phyloP scores from a whole-genome alignment of 306 rosid genomes.

The Glycine tomentella region DNA sequence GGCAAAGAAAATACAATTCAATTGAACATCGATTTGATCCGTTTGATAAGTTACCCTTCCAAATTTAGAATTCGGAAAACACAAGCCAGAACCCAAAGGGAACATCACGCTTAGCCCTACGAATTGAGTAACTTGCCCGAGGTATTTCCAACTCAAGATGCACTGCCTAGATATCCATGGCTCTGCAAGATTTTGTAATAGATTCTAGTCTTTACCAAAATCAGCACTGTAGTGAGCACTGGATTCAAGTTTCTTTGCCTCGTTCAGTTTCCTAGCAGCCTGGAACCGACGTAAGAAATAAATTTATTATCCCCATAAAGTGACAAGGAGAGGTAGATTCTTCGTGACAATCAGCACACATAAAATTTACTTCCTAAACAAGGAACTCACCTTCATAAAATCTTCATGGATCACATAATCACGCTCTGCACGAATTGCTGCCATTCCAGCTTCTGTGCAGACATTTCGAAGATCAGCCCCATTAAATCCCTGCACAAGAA shows the following conservation, averaged over 20 bases:
- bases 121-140: constrained; percentile 32
- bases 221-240: constrained; percentile 85
- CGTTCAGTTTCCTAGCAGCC: constrained; percentile 96
- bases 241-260: constrained; percentile 96
- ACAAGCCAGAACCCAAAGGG: constrained; percentile 35
- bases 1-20: constrained; percentile 23
- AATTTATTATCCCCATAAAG: background rate
- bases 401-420: constrained; percentile 97
- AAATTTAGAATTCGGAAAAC: constrained; percentile 18
- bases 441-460: constrained; percentile 99
- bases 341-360: background rate
- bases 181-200: constrained; percentile 34
- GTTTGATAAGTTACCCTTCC: constrained; percentile 8
- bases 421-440: constrained; percentile 96
- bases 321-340: background rate
- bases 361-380: constrained; percentile 8
- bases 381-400: constrained; percentile 82
- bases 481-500: constrained; percentile 75
- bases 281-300: constrained; percentile 44
- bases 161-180: constrained; percentile 59
- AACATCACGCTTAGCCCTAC: constrained; percentile 19
- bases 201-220: constrained; percentile 76
- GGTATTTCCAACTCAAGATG: constrained; percentile 47
- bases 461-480: constrained; percentile 97
- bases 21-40: background rate